These are phyloP conservation scores for Neopestalotiopsis sp. DNA, from an alignment of 2,329 filamentous ascomycete species.

Conservation along the genomic window DNA sequence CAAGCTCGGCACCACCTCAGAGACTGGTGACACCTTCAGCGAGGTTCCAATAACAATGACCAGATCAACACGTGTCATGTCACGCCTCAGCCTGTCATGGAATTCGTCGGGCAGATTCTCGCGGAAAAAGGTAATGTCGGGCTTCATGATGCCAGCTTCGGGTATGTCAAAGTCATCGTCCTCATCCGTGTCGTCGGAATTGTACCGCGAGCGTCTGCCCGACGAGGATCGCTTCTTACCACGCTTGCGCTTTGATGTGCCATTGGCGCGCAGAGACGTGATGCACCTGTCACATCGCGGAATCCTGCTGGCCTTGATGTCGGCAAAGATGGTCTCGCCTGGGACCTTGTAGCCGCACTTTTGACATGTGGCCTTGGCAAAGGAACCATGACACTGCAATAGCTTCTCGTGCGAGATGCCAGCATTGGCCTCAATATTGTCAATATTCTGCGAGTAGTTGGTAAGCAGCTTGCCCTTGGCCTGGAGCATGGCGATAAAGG, in stretches of 20 bases:
- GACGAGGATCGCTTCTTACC: constrained; percentile 46
- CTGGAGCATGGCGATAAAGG: constrained; percentile 89
- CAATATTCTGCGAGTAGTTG: constrained; percentile 99
- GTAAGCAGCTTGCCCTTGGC: constrained; percentile 88
- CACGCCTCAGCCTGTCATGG: constrained; percentile 77
- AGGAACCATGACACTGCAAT: constrained; percentile 95
- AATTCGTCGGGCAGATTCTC: constrained; percentile 88
- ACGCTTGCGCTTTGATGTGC: constrained; percentile 61
- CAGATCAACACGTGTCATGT: constrained; percentile 81
- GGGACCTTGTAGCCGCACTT: constrained; percentile 77
- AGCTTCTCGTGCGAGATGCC: constrained; percentile 83
- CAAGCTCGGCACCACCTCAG: constrained; percentile 84
- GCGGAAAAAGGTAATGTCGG: constrained; percentile 98
- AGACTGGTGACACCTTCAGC: constrained; percentile 93
- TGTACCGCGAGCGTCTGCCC: constrained; percentile 44
- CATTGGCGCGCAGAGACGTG: constrained; percentile 54
- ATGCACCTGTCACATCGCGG: constrained; percentile 79
- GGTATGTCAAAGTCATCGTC: constrained; percentile 69
- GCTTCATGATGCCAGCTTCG: constrained; percentile 85
- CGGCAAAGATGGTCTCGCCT: constrained; percentile 79
- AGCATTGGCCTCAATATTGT: constrained; percentile 89
- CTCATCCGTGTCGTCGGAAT: constrained; percentile 54
- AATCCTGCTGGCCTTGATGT: constrained; percentile 77
- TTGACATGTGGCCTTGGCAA: constrained; percentile 88
- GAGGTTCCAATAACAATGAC: constrained; percentile 96